Evolutionary conservation across 768 basidiomycete species (phyloP).

Genomic region (Jaapia argillacea): DNA sequence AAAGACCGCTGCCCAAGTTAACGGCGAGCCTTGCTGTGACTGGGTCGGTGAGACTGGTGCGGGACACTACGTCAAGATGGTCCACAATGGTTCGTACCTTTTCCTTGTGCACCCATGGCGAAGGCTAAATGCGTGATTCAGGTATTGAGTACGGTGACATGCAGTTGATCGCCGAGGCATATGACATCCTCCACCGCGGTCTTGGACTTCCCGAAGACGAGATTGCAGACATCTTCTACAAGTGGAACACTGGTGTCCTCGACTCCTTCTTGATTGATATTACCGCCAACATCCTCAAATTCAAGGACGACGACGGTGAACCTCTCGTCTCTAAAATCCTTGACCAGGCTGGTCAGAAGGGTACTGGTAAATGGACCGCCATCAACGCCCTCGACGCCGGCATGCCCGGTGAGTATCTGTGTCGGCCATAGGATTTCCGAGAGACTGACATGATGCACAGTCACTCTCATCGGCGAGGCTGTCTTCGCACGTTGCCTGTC

Average conservation of each 20-base stretch:
- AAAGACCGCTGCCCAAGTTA: conserved; percentile 89
- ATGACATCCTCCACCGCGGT: conserved; percentile 97
- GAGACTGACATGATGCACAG: conserved; percentile 28
- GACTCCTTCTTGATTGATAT: conserved; percentile 99
- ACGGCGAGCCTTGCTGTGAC: conserved; percentile 97
- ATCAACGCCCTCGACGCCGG: conserved; percentile 93
- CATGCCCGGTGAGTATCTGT: conserved; percentile 51
- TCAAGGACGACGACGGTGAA: conserved; percentile 91
- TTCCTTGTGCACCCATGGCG: conserved; percentile 5
- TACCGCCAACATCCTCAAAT: conserved; percentile 92
- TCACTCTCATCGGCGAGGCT: conserved; percentile 98
- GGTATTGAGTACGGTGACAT: conserved; percentile 99
- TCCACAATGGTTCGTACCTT: conserved; percentile 71
- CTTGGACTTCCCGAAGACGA: conserved; percentile 80
- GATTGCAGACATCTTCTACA: conserved; percentile 89
- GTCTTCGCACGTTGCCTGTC: conserved; percentile 99
- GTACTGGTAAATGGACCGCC: conserved; percentile 99
- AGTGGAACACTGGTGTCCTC: conserved; percentile 98
- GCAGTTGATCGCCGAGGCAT: conserved; percentile 98
- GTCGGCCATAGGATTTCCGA: too few relatives aligned
- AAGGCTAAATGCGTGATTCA: conserved; percentile 18
- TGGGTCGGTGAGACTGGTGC: conserved; percentile 97
- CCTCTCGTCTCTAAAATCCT: conserved; percentile 91
- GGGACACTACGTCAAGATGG: conserved; percentile 99
- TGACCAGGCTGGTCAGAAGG: conserved; percentile 96